A percentile compares a stretch with the other conserved stretches of the same genome.
Evolutionary conservation across 169 alveolate genomes (phyloP).

Genomic region (Eimeria maxima): DNA sequence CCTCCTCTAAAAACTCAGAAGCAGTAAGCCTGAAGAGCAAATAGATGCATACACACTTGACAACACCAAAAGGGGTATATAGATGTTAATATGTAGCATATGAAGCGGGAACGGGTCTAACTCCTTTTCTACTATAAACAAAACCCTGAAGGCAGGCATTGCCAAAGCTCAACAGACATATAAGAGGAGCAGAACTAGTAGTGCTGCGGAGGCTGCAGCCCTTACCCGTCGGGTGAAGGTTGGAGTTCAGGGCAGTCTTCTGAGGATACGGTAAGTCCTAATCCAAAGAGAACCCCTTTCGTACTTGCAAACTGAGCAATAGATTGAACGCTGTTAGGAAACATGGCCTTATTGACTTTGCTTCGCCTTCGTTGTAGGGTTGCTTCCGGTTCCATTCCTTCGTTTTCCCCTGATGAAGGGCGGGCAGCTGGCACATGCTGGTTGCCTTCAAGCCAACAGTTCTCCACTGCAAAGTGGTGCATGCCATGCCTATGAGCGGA

Average conservation of each 20-base stretch:
- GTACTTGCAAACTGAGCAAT: background rate
- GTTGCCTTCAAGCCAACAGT: slow-evolving; percentile 31
- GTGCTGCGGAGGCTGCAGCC: background rate
- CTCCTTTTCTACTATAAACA: too few relatives aligned
- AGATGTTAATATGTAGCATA: too few relatives aligned
- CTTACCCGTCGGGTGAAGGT: slow-evolving; percentile 12
- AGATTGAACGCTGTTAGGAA: background rate
- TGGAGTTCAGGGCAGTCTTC: slow-evolving; percentile 18
- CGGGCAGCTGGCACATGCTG: background rate
- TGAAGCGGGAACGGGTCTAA: too few relatives aligned
- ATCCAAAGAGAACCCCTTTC: slow-evolving; percentile 15
- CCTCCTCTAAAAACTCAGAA: background rate
- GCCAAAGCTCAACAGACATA: too few relatives aligned
- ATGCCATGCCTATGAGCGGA: slow-evolving; percentile 13
- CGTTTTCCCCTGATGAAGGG: background rate
- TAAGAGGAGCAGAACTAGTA: too few relatives aligned
- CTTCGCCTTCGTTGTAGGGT: background rate
- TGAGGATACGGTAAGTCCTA: background rate
- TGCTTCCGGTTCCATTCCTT: background rate
- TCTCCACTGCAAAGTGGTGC: slow-evolving; percentile 16
- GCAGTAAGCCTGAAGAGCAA: slow-evolving; percentile 24
- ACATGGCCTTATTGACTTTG: background rate
- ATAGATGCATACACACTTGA: background rate
- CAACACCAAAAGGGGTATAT: too few relatives aligned
- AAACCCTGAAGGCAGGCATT: too few relatives aligned